Percentiles rank a stretch among this genome's conserved stretches.
Evolutionary conservation across 2,329 filamentous ascomycete species (phyloP).

Genomic region (Alternaria incomplexa): DNA sequence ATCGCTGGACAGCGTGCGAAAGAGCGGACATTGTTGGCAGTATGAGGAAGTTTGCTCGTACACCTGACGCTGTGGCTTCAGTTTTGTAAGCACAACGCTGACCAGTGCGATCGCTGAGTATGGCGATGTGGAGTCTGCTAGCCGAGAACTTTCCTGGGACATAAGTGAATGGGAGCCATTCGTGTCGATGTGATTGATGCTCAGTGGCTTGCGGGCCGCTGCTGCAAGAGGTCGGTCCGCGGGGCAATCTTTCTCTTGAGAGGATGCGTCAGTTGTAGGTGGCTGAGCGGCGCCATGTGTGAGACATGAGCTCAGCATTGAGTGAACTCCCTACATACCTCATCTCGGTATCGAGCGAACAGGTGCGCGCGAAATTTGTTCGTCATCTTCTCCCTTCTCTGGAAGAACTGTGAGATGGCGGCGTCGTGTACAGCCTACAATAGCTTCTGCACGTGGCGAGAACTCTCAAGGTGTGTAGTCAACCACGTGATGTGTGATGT

Average conservation of each 20-base stretch:
- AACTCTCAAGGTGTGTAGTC: not conserved
- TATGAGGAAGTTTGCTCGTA: not conserved
- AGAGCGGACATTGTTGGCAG: not conserved
- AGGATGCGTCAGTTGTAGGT: not conserved
- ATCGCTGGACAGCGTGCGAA: not conserved
- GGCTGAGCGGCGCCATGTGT: slow-evolving; percentile 1
- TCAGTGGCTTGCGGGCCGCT: not conserved
- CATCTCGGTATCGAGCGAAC: not conserved
- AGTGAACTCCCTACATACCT: not conserved
- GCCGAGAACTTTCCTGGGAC: not conserved
- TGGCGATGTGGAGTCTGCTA: not conserved
- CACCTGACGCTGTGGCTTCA: slow-evolving; percentile 2
- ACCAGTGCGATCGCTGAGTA: not conserved
- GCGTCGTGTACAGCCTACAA: not conserved
- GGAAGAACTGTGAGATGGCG: not conserved
- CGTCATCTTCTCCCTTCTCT: not conserved
- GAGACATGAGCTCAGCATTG: not conserved
- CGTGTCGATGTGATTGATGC: not conserved
- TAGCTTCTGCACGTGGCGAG: not conserved
- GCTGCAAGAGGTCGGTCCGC: not conserved
- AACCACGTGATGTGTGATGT: not conserved
- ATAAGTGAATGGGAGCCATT: not conserved
- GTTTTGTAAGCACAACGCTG: not conserved
- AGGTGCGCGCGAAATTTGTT: not conserved
- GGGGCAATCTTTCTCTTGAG: not conserved